These are phyloP conservation scores for Elsinoe arachidis DNA, from an alignment of 2,329 filamentous ascomycete genomes.

Conservation along the genomic window DNA sequence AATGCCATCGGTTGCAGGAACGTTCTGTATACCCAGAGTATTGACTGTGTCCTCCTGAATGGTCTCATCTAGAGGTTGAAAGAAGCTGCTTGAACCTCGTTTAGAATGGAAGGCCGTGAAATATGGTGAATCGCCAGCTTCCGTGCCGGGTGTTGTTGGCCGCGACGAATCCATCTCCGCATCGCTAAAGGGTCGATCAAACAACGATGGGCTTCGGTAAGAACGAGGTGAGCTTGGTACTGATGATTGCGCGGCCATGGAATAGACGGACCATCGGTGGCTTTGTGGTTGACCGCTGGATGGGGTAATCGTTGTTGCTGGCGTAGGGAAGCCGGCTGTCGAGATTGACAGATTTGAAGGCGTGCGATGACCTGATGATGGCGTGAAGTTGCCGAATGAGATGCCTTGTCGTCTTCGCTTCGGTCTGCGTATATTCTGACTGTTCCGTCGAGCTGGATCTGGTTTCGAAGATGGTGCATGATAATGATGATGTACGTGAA, in stretches of 20 bases:
- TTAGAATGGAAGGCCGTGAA: constrained; percentile 55
- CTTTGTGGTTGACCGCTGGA: constrained; percentile 35
- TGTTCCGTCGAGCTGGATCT: constrained; percentile 26
- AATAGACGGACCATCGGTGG: constrained; percentile 57
- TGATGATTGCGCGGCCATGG: constrained; percentile 57
- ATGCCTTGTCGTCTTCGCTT: constrained; percentile 66
- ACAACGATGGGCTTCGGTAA: constrained; percentile 60
- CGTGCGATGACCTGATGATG: constrained; percentile 31
- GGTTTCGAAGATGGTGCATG: constrained; percentile 49
- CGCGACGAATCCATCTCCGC: constrained; percentile 56
- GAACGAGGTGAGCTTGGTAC: constrained; percentile 75
- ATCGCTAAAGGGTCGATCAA: constrained; percentile 60
- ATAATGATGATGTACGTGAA: constrained; percentile 94
- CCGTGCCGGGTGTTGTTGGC: constrained; percentile 73
- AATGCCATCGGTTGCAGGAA: not conserved
- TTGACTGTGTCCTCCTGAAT: constrained; percentile 19
- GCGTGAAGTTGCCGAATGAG: constrained; percentile 43
- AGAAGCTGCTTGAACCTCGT: constrained; percentile 41
- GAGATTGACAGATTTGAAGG: constrained; percentile 18
- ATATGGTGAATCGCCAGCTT: constrained; percentile 48
- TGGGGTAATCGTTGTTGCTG: constrained; percentile 34
- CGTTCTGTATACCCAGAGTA: not conserved
- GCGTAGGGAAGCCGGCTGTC: constrained; percentile 46
- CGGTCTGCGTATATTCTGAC: constrained; percentile 43
- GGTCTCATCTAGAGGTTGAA: constrained; percentile 14